Percentiles rank a stretch among this genome's conserved stretches.
These are phyloP conservation scores for Thinopyrum elongatum DNA, from an alignment of 176 grass and related monocot genomes.

Conservation along the genomic window DNA sequence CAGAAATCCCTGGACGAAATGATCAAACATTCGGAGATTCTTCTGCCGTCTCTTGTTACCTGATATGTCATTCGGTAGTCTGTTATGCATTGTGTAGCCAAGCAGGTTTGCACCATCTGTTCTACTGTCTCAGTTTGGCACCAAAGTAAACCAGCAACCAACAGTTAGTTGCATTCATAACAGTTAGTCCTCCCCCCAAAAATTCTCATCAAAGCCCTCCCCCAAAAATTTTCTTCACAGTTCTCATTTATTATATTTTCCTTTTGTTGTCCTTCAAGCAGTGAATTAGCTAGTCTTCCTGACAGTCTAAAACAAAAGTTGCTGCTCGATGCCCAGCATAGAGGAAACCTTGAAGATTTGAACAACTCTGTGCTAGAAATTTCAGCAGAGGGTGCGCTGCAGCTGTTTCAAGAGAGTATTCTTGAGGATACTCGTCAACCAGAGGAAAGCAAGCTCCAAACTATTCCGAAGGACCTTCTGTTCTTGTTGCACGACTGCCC, in stretches of 20 bases:
- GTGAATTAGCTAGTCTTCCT: constrained; percentile 54
- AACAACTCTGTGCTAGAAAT: too few relatives aligned
- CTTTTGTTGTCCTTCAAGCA: constrained; percentile 20
- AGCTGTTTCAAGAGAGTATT: constrained; percentile 5
- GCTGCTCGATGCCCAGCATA: too few relatives aligned
- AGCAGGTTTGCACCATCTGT: constrained; percentile 5
- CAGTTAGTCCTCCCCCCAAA: too few relatives aligned
- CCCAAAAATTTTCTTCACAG: too few relatives aligned
- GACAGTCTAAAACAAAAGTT: not conserved
- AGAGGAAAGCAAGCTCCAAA: constrained; percentile 38
- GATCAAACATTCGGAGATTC: not conserved
- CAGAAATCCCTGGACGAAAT: not conserved
- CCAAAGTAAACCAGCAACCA: not conserved
- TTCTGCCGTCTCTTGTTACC: not conserved
- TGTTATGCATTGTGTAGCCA: not conserved
- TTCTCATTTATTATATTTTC: not conserved
- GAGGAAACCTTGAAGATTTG: too few relatives aligned
- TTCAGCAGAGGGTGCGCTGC: too few relatives aligned
- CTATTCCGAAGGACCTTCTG: constrained; percentile 40
- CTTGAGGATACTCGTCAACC: not conserved
- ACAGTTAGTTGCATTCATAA: too few relatives aligned
- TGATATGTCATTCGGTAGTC: not conserved
- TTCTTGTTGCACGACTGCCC: constrained; percentile 42
- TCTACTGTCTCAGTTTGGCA: not conserved
- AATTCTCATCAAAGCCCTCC: too few relatives aligned